These are phyloP conservation scores for Lotus japonicus DNA, from an alignment of 306 rosid genomes.

Conservation along the genomic window DNA sequence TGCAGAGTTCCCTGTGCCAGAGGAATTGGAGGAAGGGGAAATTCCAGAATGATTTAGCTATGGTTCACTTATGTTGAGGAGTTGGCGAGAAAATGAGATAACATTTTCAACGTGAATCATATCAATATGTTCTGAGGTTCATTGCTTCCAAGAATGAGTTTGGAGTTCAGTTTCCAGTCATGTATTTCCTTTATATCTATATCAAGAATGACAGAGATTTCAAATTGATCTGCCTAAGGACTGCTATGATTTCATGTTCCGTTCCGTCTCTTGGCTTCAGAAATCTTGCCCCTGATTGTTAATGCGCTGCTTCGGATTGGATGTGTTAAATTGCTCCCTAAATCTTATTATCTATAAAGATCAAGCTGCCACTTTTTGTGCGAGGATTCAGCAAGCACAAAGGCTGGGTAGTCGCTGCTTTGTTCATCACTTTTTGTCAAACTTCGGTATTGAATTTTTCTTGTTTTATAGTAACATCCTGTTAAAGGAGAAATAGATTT, in stretches of 20 bases:
- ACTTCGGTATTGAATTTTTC: neutral
- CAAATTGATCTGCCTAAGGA: too few relatives aligned
- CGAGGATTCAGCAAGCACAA: too few relatives aligned
- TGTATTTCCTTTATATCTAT: too few relatives aligned
- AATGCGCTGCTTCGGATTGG: neutral
- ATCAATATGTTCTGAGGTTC: neutral
- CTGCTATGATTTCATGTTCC: too few relatives aligned
- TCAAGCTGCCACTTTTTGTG: too few relatives aligned
- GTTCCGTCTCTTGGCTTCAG: neutral
- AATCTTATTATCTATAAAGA: too few relatives aligned
- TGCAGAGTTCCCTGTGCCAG: constrained; percentile 24
- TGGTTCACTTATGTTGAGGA: neutral
- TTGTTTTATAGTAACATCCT: neutral
- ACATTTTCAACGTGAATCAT: neutral
- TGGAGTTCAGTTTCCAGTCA: neutral
- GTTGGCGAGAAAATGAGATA: neutral
- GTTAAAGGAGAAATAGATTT: neutral
- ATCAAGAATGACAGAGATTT: neutral
- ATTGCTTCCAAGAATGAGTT: neutral
- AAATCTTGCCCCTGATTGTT: too few relatives aligned
- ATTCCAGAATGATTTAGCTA: constrained; percentile 42
- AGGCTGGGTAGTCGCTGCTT: neutral
- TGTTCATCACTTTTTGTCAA: neutral
- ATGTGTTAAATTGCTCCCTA: neutral
- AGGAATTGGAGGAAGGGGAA: constrained; percentile 86